phyloP scores from a whole-genome alignment of 257 asterid species.

The Solanum etuberosum region DNA sequence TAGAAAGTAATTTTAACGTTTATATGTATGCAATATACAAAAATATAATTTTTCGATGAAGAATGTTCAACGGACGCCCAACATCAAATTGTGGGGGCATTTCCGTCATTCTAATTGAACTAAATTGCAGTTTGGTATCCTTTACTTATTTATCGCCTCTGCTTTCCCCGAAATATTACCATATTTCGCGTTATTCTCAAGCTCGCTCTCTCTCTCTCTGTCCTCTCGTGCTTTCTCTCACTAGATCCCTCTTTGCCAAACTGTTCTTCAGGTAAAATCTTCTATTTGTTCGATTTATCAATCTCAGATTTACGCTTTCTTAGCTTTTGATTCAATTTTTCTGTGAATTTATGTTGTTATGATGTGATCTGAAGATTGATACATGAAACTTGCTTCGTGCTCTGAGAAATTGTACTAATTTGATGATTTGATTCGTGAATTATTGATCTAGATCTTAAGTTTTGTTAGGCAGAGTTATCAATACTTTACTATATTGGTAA shows the following conservation, averaged over 20 bases:
- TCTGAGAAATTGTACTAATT: background rate
- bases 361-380: background rate
- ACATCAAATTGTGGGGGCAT: background rate
- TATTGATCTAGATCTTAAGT: background rate
- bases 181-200: background rate
- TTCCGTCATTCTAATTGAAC: background rate
- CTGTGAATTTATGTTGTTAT: background rate
- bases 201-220: background rate
- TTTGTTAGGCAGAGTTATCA: background rate
- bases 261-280: background rate
- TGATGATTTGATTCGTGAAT: background rate
- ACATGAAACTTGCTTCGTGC: background rate
- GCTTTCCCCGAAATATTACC: background rate
- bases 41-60: no score
- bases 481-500: background rate
- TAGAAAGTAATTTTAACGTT: background rate
- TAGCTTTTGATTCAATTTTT: background rate
- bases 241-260: background rate
- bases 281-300: background rate
- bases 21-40: background rate
- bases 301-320: background rate
- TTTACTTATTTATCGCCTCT: background rate
- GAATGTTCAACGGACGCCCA: accelerated
- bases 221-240: background rate
- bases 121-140: background rate